Percentiles rank a stretch among this genome's conserved stretches.
These are phyloP conservation scores for Globisporangium sylvaticum DNA, from an alignment of 352 stramenopile species.

Conservation along the genomic window DNA sequence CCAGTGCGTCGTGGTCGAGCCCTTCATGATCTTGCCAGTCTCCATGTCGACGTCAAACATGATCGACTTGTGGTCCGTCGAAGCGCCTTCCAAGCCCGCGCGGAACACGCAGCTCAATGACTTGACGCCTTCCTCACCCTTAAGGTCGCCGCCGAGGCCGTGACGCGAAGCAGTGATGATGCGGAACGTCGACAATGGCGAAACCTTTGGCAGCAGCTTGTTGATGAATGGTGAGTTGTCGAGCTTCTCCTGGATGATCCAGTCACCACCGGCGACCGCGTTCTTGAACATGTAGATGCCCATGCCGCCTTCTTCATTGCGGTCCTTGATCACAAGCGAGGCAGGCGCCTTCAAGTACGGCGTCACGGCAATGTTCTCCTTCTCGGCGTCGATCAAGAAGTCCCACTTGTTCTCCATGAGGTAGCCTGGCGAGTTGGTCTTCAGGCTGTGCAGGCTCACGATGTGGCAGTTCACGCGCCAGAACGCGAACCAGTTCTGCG, in stretches of 20 bases:
- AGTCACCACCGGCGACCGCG: constrained; percentile 89
- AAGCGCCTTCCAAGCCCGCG: constrained; percentile 59
- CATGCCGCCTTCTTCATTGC: constrained; percentile 97
- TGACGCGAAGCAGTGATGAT: constrained; percentile 94
- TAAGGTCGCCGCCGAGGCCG: constrained; percentile 47
- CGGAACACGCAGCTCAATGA: constrained; percentile 81
- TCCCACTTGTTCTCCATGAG: constrained; percentile 98
- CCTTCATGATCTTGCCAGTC: constrained; percentile 90
- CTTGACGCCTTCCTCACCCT: constrained; percentile 61
- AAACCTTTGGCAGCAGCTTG: constrained; percentile 89
- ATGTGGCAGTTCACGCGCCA: constrained; percentile 96
- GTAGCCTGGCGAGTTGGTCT: constrained; percentile 91
- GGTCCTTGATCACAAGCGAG: constrained; percentile 95
- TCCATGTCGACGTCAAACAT: constrained; percentile 97
- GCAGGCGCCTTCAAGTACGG: constrained; percentile 90
- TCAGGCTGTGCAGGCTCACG: constrained; percentile 91
- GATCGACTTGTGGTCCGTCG: constrained; percentile 97
- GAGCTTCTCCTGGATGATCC: constrained; percentile 97
- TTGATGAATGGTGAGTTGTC: constrained; percentile 92
- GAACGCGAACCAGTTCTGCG: constrained; percentile 97
- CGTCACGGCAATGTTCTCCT: constrained; percentile 90
- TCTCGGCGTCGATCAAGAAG: constrained; percentile 92
- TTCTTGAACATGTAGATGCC: constrained; percentile 98
- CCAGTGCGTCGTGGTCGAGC: constrained; percentile 97
- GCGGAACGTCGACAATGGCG: constrained; percentile 96